Base-by-base conservation (phyloP, 2,329 filamentous ascomycete genomes). In the Didymella sp. region DNA sequence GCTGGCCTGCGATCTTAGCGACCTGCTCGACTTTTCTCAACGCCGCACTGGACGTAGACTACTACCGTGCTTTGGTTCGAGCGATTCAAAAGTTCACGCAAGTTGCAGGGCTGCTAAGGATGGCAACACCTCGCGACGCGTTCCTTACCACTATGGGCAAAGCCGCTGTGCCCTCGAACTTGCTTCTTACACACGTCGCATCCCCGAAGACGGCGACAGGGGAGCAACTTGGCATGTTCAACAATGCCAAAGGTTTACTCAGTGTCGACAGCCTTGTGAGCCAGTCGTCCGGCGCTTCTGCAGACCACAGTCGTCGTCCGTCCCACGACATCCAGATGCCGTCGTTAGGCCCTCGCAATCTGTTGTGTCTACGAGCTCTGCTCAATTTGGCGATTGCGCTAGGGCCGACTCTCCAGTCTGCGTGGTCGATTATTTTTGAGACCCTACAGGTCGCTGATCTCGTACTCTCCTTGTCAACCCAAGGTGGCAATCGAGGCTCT, bases 21-120 rank as follows among this genome's bases (percentile, higher is more conserved):
- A 95, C 92, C 2, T 97, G 92, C 68, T 99, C 95, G 0, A 97
- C 94, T 0, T 99, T 98, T 71, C 79, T 99, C 17, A 96, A 96
- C 71, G 91, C 95, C 27, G 88, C 94, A 0, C 80, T 99, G 4
- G 95, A 99, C 72, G 89, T 91, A 1, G 92, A 97, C 50, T 97
- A 95, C 67, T 99, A 98, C 68, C 93, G 97, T 64, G 87, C 89
- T 9, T 81, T 99, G 1, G 94, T 99, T 22, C 86, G 95, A 63
- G 91, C 94, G 0, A 96, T 98, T 66, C 95, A 99, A 69, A 92
- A 96, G 63, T 91, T 99, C 69, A 90, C 95, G 0, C 96, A 99
- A 73, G 94, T 98, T 2, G 92, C 95, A 35, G 96, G 95, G 5
- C 81, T 99, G 43, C 78, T 99, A 8, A 87, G 93, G 60, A 84